phyloP scores from a whole-genome alignment of 2,329 filamentous ascomycete genomes.

The Aspergillus caelatus region DNA sequence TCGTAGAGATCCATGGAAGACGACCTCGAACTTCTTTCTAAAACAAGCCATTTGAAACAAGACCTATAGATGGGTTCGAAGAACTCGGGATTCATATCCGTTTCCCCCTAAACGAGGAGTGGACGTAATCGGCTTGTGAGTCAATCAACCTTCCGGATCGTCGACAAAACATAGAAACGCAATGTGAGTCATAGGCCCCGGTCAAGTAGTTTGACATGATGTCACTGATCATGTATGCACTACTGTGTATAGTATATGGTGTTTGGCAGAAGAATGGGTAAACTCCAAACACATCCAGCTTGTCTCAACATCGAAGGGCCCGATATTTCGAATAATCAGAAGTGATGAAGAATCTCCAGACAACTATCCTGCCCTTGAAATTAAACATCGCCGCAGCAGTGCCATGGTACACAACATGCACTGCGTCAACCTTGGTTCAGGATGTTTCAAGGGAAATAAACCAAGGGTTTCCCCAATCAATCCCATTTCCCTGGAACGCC shows the following conservation, averaged over 20 bases:
- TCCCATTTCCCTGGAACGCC: background rate
- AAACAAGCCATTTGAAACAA: background rate
- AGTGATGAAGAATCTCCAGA: too few species aligned
- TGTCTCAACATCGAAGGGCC: too few species aligned
- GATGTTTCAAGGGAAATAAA: background rate
- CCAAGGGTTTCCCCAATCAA: too few species aligned
- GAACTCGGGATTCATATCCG: background rate
- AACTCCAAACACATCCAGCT: too few species aligned
- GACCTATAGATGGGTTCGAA: background rate
- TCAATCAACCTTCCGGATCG: background rate
- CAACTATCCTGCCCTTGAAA: background rate
- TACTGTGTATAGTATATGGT: too few species aligned
- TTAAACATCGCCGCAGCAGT: background rate
- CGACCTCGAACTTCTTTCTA: background rate
- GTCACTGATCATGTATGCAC: too few species aligned
- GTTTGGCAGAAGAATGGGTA: too few species aligned
- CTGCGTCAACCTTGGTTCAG: background rate
- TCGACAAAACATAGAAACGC: background rate
- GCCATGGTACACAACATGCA: background rate
- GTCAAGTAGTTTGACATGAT: too few species aligned
- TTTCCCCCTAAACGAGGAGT: background rate
- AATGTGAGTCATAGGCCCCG: background rate
- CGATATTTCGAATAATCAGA: too few species aligned
- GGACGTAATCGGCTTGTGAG: background rate
- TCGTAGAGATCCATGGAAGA: background rate